These are phyloP conservation scores for Penicillium cataractarum DNA, from an alignment of 495 filamentous ascomycete species.

Conservation along the genomic window DNA sequence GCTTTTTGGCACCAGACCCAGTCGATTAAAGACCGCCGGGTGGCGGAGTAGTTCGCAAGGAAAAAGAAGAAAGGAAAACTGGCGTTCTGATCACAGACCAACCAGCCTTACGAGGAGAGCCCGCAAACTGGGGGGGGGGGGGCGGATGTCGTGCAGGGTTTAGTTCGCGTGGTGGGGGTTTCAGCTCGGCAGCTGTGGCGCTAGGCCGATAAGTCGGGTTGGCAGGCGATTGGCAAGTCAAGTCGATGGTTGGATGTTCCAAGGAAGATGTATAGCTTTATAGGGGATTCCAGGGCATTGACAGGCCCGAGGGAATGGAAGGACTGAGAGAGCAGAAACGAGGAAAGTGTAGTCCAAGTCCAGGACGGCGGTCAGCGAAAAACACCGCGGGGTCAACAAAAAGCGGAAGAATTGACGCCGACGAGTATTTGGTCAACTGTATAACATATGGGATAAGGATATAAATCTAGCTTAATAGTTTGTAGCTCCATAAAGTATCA, in stretches of 20 bases:
- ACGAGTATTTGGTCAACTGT: no score
- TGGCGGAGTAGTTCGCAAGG: neutral
- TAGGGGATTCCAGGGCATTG: neutral
- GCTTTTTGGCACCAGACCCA: neutral
- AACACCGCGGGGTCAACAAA: neutral
- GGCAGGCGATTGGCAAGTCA: neutral
- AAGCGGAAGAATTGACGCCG: neutral
- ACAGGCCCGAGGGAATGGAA: neutral
- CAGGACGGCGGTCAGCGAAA: neutral
- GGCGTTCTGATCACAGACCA: neutral
- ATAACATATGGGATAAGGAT: no score
- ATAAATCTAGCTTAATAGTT: no score
- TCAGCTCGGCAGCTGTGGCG: slow-evolving; percentile 34
- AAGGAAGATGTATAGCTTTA: neutral
- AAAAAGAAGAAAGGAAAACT: neutral
- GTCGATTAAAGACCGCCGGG: neutral
- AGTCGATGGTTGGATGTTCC: neutral
- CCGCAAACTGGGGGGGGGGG: slow-evolving; percentile 8
- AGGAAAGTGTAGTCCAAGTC: neutral
- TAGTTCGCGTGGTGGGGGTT: slow-evolving; percentile 20
- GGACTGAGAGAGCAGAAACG: neutral
- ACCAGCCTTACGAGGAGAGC: slow-evolving; percentile 7
- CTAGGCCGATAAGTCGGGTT: slow-evolving; percentile 23
- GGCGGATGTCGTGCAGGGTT: slow-evolving; percentile 35
- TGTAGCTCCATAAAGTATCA: neutral